Percentiles rank a stretch among this genome's conserved stretches.
Evolutionary conservation across 768 basidiomycete genomes (phyloP).

Genomic region (Hygrophorus pudorinus): DNA sequence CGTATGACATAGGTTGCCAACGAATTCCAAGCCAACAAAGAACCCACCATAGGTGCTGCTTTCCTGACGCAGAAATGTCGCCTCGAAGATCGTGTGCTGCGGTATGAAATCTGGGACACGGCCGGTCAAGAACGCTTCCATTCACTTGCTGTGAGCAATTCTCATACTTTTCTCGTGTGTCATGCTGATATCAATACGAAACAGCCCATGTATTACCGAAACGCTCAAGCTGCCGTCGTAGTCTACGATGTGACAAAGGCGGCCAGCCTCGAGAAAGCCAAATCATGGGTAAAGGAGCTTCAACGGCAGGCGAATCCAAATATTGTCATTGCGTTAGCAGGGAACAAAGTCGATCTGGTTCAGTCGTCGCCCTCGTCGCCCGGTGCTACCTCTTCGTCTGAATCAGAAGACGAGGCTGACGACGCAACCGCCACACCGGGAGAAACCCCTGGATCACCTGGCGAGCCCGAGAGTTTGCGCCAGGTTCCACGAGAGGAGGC

Average conservation of each 20-base stretch:
- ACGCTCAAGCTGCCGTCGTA: conserved; percentile 95
- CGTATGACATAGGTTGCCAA: conserved; percentile 62
- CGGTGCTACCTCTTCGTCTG: conserved; percentile 39
- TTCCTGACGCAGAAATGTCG: conserved; percentile 94
- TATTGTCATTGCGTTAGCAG: conserved; percentile 96
- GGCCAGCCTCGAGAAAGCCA: conserved; percentile 93
- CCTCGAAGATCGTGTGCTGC: conserved; percentile 85
- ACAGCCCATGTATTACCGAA: conserved; percentile 99
- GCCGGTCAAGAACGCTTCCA: conserved; percentile 96
- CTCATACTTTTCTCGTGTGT: background rate
- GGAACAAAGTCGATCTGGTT: conserved; percentile 94
- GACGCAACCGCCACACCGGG: conserved; percentile 87
- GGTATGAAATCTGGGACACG: conserved; percentile 97
- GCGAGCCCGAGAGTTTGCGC: conserved; percentile 63
- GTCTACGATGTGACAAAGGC: conserved; percentile 98
- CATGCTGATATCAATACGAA: background rate
- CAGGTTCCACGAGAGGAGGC: conserved; percentile 95
- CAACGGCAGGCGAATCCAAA: conserved; percentile 99
- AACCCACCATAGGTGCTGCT: conserved; percentile 95
- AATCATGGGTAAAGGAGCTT: conserved; percentile 99
- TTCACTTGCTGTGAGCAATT: conserved; percentile 72
- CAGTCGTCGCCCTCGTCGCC: conserved; percentile 49
- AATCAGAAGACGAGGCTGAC: conserved; percentile 83
- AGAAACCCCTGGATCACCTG: conserved; percentile 44
- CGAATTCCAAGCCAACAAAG: conserved; percentile 98